Percentiles rank a stretch among this genome's conserved stretches.
These are phyloP conservation scores for Staphylotrichum tortipilum DNA, from an alignment of 495 filamentous ascomycete genomes.

Conservation along the genomic window DNA sequence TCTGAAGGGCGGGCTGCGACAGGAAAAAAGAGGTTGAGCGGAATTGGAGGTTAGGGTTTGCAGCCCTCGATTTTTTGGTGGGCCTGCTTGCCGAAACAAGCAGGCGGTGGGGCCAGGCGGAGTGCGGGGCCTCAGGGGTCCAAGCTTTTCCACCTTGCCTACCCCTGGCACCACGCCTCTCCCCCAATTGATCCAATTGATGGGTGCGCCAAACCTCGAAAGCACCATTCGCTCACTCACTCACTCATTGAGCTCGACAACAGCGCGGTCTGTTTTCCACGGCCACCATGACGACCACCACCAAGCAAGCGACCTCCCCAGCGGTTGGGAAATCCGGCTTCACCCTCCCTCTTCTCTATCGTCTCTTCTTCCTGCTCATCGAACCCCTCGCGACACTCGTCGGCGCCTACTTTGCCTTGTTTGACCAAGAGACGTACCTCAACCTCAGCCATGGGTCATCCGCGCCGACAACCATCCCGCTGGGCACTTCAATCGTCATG, in stretches of 20 bases:
- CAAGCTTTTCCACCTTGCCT: too few species aligned
- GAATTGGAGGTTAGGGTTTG: constrained; percentile 22
- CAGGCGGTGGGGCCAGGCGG: constrained; percentile 7
- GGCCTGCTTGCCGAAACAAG: background rate
- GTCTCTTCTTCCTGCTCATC: constrained; percentile 56
- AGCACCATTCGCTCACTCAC: background rate
- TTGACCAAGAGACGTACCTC: constrained; percentile 51
- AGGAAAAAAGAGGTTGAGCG: constrained; percentile 9
- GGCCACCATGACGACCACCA: constrained; percentile 2
- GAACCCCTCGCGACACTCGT: constrained; percentile 57
- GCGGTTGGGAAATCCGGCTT: constrained; percentile 12
- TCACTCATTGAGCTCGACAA: background rate
- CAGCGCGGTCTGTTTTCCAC: background rate
- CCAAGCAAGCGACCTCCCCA: background rate
- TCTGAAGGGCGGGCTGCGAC: background rate
- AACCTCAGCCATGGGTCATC: constrained; percentile 43
- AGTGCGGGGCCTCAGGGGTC: background rate
- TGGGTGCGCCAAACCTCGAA: too few species aligned
- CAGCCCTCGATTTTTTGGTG: constrained; percentile 17
- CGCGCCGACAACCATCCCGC: constrained; percentile 31
- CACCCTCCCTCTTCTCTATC: constrained; percentile 43
- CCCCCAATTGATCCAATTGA: too few species aligned
- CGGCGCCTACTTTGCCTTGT: constrained; percentile 56
- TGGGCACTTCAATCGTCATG: constrained; percentile 46
- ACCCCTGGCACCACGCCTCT: too few species aligned